Conservation (phyloP, 805 yeast genomes). For the Blastobotrys chiropterorum region DNA sequence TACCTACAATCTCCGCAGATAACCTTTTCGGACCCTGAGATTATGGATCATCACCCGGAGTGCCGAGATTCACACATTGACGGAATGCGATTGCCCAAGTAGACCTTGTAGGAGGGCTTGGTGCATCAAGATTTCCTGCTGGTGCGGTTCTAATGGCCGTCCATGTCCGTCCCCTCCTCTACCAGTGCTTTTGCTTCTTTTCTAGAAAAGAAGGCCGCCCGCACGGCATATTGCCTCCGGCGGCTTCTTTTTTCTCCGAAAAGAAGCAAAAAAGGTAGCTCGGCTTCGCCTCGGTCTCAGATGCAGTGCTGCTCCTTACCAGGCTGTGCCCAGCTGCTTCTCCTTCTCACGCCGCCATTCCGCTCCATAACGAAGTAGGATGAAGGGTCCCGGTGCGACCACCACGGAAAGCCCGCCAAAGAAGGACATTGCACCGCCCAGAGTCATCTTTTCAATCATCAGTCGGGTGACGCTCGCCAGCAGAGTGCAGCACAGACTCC, state of each 20-base stretch:
- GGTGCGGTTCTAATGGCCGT: no score
- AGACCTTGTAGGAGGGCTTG: no score
- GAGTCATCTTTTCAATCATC: slow-evolving; percentile 8
- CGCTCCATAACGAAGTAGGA: slow-evolving; percentile 7
- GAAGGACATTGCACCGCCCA: slow-evolving; percentile 13
- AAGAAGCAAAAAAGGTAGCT: neutral
- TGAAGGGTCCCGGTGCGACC: slow-evolving; percentile 14
- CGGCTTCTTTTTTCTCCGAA: neutral
- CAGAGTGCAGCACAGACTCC: slow-evolving; percentile 8
- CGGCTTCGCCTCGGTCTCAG: neutral
- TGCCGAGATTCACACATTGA: no score
- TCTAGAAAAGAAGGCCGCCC: neutral
- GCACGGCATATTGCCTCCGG: neutral
- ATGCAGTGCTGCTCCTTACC: neutral
- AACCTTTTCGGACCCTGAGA: no score
- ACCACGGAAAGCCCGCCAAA: slow-evolving; percentile 10
- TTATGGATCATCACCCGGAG: no score
- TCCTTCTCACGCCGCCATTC: neutral
- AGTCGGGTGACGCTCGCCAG: slow-evolving; percentile 4
- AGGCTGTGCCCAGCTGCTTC: neutral
- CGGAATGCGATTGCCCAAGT: no score
- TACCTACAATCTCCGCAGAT: no score
- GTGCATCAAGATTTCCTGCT: no score
- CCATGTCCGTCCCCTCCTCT: no score
- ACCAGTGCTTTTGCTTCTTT: neutral